These are phyloP conservation scores for Xylaria sp. DNA, from an alignment of 2,329 filamentous ascomycete genomes.

Conservation along the genomic window DNA sequence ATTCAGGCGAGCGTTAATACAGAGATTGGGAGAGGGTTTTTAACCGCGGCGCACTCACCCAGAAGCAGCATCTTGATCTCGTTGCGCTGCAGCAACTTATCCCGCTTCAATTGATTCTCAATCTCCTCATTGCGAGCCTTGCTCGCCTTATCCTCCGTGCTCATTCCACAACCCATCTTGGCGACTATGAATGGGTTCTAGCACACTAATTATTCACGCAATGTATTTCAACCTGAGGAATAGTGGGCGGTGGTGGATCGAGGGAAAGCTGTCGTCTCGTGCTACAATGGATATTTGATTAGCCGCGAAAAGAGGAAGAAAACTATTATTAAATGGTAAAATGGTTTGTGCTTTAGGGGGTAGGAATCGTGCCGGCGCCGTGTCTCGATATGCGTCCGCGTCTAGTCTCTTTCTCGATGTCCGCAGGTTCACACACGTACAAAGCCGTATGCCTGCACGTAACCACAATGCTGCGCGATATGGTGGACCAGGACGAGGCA, in stretches of 20 bases:
- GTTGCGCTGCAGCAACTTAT: constrained; percentile 98
- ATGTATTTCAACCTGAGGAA: constrained; percentile 10
- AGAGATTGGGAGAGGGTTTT: background rate
- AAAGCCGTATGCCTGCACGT: constrained; percentile 25
- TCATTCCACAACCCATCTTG: constrained; percentile 99
- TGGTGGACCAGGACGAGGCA: constrained; percentile 11
- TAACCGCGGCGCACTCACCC: constrained; percentile 69
- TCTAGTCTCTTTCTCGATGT: constrained; percentile 13
- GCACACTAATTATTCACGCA: constrained; percentile 13
- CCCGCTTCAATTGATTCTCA: constrained; percentile 98
- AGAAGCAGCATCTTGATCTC: constrained; percentile 99
- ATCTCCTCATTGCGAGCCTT: constrained; percentile 99
- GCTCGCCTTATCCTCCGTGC: constrained; percentile 99
- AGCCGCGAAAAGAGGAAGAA: constrained; percentile 8
- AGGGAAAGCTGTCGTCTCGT: constrained; percentile 29
- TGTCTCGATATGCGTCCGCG: constrained; percentile 11
- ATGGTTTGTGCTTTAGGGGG: constrained; percentile 14
- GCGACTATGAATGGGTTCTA: constrained; percentile 50
- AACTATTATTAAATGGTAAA: background rate
- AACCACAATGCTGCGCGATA: constrained; percentile 19
- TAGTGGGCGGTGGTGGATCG: background rate
- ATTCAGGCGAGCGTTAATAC: constrained; percentile 32
- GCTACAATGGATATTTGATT: constrained; percentile 22
- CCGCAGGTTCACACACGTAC: constrained; percentile 9
- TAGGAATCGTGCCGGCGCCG: constrained; percentile 9